phyloP scores from a whole-genome alignment of 805 yeast genomes.

The Blastobotrys mokoenaii region DNA sequence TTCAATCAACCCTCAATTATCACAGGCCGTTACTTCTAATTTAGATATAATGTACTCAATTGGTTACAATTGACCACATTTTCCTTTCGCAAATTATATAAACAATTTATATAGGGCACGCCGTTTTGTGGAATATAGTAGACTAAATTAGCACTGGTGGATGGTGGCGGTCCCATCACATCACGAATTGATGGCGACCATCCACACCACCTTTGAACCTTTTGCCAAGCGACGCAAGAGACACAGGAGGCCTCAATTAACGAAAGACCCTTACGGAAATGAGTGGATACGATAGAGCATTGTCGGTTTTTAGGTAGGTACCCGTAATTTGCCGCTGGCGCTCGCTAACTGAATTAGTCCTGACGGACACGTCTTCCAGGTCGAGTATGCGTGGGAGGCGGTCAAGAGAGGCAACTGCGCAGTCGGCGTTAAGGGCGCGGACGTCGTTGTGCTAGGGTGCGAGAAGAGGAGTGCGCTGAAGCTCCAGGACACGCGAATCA shows the following conservation, averaged over 20 bases:
- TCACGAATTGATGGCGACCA: too few relatives aligned
- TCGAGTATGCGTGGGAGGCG: slow-evolving; percentile 95
- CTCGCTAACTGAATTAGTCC: slow-evolving; percentile 47
- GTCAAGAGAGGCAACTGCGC: slow-evolving; percentile 98
- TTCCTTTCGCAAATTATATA: too few relatives aligned
- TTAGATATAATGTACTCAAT: too few relatives aligned
- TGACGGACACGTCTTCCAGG: slow-evolving; percentile 98
- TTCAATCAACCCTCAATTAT: too few relatives aligned
- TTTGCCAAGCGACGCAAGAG: background rate
- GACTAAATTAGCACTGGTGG: background rate
- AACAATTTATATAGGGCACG: too few relatives aligned
- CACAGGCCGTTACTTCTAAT: too few relatives aligned
- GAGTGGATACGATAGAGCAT: slow-evolving; percentile 99
- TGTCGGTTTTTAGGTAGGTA: slow-evolving; percentile 89
- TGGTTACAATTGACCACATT: too few relatives aligned
- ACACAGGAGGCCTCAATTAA: background rate
- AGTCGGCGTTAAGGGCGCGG: slow-evolving; percentile 88
- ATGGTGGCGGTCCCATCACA: background rate
- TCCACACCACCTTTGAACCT: background rate
- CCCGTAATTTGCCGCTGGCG: slow-evolving; percentile 6
- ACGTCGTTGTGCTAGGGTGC: slow-evolving; percentile 88
- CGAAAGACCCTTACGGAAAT: slow-evolving; percentile 34
- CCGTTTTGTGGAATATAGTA: background rate
- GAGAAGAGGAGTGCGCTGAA: slow-evolving; percentile 93
- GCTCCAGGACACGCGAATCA: slow-evolving; percentile 91